These are phyloP conservation scores for Fusarium xyrophilum DNA, from an alignment of 2,329 filamentous ascomycete genomes.

Conservation along the genomic window DNA sequence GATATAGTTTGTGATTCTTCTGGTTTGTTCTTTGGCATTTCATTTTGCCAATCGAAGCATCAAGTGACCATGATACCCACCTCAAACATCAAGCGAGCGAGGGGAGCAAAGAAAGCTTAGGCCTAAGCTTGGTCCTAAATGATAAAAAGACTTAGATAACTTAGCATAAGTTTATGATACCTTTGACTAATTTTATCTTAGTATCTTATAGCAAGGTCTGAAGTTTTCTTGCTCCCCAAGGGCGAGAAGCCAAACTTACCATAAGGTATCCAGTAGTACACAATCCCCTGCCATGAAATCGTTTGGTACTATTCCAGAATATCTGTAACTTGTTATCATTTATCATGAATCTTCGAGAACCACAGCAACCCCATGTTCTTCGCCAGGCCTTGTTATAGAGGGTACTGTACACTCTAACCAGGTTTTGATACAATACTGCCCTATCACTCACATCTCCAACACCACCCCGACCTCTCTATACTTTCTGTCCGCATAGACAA, in stretches of 20 bases:
- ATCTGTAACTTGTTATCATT: neutral
- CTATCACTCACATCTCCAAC: conserved; percentile 37
- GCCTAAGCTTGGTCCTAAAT: too few species aligned
- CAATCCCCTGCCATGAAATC: neutral
- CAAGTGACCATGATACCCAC: neutral
- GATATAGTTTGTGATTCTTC: neutral
- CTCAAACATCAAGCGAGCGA: neutral
- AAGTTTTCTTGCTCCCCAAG: too few species aligned
- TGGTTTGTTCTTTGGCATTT: neutral
- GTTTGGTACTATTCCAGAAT: neutral
- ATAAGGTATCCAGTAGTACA: neutral
- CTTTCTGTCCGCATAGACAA: conserved; percentile 58
- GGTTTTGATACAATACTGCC: neutral
- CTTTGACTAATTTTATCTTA: too few species aligned
- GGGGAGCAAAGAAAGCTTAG: too few species aligned
- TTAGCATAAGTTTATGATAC: too few species aligned
- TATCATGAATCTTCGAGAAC: conserved; percentile 12
- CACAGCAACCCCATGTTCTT: neutral
- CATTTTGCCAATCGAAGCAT: neutral
- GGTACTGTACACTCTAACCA: conserved; percentile 24
- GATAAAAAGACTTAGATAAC: too few species aligned
- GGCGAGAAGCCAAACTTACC: neutral
- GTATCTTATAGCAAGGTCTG: too few species aligned
- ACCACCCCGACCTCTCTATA: conserved; percentile 54
- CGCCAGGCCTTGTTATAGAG: conserved; percentile 10